A percentile compares a stretch with the other conserved stretches of the same genome.
phyloP scores from a whole-genome alignment of 257 asterid genomes.

The Nicotiana tomentosiformis region DNA sequence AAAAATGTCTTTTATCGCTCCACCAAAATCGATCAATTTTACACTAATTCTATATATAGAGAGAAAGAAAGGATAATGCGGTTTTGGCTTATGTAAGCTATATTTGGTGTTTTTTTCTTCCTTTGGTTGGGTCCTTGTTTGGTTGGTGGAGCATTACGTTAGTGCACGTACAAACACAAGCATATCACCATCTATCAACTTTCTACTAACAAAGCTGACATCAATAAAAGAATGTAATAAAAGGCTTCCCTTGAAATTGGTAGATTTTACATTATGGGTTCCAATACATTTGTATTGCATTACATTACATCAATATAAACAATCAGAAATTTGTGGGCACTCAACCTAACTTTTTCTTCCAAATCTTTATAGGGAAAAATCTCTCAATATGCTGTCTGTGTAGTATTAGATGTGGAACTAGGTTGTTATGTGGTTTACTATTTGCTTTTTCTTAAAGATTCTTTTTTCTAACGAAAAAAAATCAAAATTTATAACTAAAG shows the following conservation, averaged over 20 bases:
- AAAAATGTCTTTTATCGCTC: no score
- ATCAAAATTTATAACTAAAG: no score
- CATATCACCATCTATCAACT: constrained; percentile 4
- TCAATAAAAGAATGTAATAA: neutral
- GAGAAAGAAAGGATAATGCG: neutral
- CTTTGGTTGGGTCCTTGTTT: neutral
- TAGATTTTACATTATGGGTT: neutral
- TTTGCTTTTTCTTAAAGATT: no score
- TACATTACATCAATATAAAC: neutral
- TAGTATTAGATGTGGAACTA: neutral
- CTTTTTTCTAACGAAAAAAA: no score
- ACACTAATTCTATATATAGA: no score
- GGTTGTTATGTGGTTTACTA: no score
- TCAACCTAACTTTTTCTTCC: neutral
- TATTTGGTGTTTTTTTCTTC: neutral
- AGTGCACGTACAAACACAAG: constrained; percentile 1
- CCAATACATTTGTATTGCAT: neutral
- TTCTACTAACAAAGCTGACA: constrained; percentile 9
- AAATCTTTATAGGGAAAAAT: neutral
- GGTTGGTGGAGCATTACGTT: constrained; percentile 11
- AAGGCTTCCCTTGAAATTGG: neutral
- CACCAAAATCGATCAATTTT: no score
- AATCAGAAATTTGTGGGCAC: neutral
- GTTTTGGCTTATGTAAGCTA: neutral
- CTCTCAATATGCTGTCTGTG: neutral